Base-by-base conservation (phyloP, 2,329 filamentous ascomycete genomes). In the Epichloe gansuensis region DNA sequence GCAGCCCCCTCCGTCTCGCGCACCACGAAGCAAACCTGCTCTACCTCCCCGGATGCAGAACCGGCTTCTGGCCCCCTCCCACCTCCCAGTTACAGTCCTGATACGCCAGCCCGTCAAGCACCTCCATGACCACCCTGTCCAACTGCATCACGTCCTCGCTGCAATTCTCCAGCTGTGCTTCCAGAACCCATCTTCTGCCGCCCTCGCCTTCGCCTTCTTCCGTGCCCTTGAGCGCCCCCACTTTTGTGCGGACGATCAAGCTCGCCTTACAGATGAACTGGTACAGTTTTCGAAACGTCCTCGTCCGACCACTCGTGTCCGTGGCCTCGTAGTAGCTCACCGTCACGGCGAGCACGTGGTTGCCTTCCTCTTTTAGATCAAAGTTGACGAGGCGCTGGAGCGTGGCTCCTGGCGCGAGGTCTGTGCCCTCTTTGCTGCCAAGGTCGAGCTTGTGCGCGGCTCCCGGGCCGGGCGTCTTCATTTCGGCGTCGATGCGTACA, bases 111-210 rank as follows among this genome's bases (percentile, higher is more conserved):
- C 77, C 76, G 1, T 68, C 60, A 57, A 76, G 77, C 6, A 77
- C 68, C 51, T 82, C 75, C 53, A 85, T 66, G 35, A 70, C 69
- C 34, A 83, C 79, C 55, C 72, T 73, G 68, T 95, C 88, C 50
- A 98, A 76, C 63, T 87, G 81, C 58, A 97, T 85, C 4, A 83
- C 75, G 45, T 84, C 83, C 65, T 96, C 91, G 46, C 88, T 88
- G 63, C 91, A 87, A 68, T 97, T 98, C 73, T 98, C 93, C 54
- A 98, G 70, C 71, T 98, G 93, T 28, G 91, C 93, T 68, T 98
- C 93, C 48, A 98, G 75, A 13, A 88, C 83, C 78, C 88, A 95
- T 54, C 70, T 65, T 55, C 72, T 57, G 53, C 17, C 70, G 43
- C 17, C 21, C 41, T 21, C 21, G 39, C 39, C 8, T n/a, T 21